Evolutionary conservation across 441 rosid species (phyloP), one percentile per base, ranked within the genome.

Genomic region (Dalechampia spathulata): DNA sequence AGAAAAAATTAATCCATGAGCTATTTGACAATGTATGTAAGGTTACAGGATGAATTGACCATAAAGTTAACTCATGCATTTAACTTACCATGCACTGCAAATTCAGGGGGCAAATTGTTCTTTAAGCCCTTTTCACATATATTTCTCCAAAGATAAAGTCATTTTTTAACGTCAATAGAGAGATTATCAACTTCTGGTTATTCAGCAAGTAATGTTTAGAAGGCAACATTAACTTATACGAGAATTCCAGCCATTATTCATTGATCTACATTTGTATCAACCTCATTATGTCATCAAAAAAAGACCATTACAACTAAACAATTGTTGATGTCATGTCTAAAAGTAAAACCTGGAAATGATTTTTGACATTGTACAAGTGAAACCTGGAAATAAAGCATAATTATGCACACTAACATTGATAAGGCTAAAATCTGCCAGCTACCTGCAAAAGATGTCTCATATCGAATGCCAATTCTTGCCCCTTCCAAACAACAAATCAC

Each of bases 401-500:
- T 20, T 37, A 62, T 16, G 38, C 27, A 15, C 27, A 15, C 48
- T 37, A 27, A 16, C 28, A 38, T 5, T 39, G 7, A 49, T 11
- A 49, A 14, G 14, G n/a, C 5, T 37, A 49, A 21, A 28, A 23
- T 32, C n/a, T 40, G 25, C 43, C 2, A 11, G 43, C 46, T 78
- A 87, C 99, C 99, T 79, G 97, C 97, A 72, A 71, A 83, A 72
- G 93, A 78, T 43, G 96, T 87, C 82, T 87, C 97, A 58, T 85
- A 93, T 71, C 73, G 92, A 65, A 93, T 85, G 59, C 99, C 99
- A 63, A 93, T 85, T 75, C 99, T 83, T 28, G 90, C 79, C 50
- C 96, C 96, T 67, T 85, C 97, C 73, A 93, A 64, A 70, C 96
- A 85, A 72, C 80, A 87, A 46, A 93, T 83, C 64, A 90, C 81